Evolutionary conservation across 805 yeast species (phyloP).

Genomic region (Saccharomyces eubayanus): DNA sequence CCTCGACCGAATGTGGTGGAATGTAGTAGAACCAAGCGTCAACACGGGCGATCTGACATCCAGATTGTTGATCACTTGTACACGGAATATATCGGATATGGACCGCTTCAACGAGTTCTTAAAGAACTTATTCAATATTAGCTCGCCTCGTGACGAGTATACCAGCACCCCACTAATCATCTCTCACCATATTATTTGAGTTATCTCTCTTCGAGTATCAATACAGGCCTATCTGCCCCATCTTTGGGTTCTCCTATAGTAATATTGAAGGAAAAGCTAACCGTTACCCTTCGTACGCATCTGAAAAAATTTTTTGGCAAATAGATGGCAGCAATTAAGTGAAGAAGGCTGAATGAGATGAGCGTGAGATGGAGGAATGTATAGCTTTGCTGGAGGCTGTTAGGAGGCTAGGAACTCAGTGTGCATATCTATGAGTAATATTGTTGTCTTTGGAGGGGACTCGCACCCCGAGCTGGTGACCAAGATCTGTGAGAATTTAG

Average conservation of each 20-base stretch:
- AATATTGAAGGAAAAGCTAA: not conserved
- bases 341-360: not conserved
- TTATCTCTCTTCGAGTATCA: not conserved
- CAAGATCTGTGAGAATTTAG: conserved; percentile 66
- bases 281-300: not conserved
- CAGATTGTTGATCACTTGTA: conserved; percentile 69
- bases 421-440: conserved; percentile 18
- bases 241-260: not conserved
- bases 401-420: not conserved
- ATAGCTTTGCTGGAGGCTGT: not conserved
- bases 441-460: conserved; percentile 83
- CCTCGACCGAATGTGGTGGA: conserved; percentile 59
- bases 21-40: conserved; percentile 88
- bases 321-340: not conserved
- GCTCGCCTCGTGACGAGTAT: conserved; percentile 74
- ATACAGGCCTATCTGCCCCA: not conserved
- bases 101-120: conserved; percentile 70
- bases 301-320: not conserved
- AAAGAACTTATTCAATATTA: conserved; percentile 64
- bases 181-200: not conserved
- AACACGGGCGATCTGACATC: conserved; percentile 57
- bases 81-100: conserved; percentile 81
- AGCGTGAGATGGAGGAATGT: not conserved
- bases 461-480: conserved; percentile 76
- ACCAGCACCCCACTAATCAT: conserved; percentile 85